phyloP scores from a whole-genome alignment of 306 rosid species.

The Begonia masoniana region DNA sequence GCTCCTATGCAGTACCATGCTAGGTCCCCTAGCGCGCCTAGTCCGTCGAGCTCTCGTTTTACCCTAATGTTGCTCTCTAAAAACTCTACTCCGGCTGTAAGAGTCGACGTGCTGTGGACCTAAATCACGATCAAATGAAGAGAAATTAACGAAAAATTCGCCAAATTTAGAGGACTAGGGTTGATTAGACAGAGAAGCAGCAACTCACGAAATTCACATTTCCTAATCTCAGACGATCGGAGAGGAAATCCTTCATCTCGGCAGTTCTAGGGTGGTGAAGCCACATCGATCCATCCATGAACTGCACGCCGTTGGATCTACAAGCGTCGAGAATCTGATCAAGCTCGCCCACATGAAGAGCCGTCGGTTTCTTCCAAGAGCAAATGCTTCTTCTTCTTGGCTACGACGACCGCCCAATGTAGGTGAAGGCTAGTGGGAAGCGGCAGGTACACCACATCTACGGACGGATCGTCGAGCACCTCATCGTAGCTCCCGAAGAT shows the following conservation, averaged over 20 bases:
- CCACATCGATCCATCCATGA: conserved; percentile 86
- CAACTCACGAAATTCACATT: conserved; percentile 31
- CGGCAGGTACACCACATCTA: conserved; percentile 63
- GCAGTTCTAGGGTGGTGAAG: conserved; percentile 72
- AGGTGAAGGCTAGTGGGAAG: conserved; percentile 61
- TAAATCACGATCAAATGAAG: conserved; percentile 2
- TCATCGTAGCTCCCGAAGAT: conserved; percentile 52
- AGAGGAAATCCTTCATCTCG: conserved; percentile 35
- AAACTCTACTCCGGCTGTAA: conserved; percentile 23
- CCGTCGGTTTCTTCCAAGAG: conserved; percentile 69
- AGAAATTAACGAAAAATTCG: too few relatives aligned
- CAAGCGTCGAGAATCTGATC: conserved; percentile 57
- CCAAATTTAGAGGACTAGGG: too few relatives aligned
- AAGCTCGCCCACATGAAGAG: conserved; percentile 43
- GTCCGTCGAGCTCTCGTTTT: conserved; percentile 48
- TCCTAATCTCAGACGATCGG: conserved; percentile 24
- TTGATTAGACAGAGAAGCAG: not conserved
- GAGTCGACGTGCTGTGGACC: conserved; percentile 66
- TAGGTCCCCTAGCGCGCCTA: conserved; percentile 62
- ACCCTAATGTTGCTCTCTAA: conserved; percentile 46
- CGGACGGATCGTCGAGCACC: conserved; percentile 49
- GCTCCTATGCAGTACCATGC: conserved; percentile 80
- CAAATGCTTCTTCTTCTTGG: conserved; percentile 65
- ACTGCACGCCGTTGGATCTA: conserved; percentile 57
- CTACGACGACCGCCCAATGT: conserved; percentile 53